Base-by-base conservation (phyloP, 495 filamentous ascomycete species). In the Hypoxylon subgilvum region DNA sequence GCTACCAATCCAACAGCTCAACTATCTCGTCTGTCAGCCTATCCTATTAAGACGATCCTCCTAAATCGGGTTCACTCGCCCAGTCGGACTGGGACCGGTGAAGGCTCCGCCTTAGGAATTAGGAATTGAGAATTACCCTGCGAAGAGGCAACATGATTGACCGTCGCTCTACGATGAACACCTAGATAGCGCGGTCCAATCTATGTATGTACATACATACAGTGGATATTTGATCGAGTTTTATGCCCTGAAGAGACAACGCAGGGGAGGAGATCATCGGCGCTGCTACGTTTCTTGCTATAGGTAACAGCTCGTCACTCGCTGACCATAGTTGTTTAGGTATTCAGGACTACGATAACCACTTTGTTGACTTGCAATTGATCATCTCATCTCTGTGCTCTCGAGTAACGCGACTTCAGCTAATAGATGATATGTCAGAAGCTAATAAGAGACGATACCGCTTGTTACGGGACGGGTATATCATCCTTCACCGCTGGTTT, bases 401-500 rank as follows among this genome's bases (percentile, higher is more conserved):
- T 22, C 31, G 23, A 13, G 34, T 31, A 17, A 39, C 16, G 28
- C 21, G 2, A 1, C 5, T 6, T 44, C 18, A 21, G 19, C 19
- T 45, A 12, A 18, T n/a, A n/a, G n/a, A n/a, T n/a, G n/a, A n/a
- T n/a, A n/a, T n/a, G 42, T 34, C 18, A 21, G 23, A 18, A 49
- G 38, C 38, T 31, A 36, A 19, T 34, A 32, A 19, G 17, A 14
- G n/a, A n/a, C 45, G 36, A 30, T 5, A 30, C 27, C 13, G 34
- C 34, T 30, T 42, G 52, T 38, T 46, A 45, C 45, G 35, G 39
- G 57, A 14, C 45, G 34, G 52, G 46, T 47, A 58, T 64, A 35
- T 58, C 61, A 28, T 46, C 36, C 53, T 54, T 64, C 61, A 64
- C 61, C 61, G 61, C 61, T 64, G 61, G 61, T 64, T 64, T 64